Evolutionary conservation across 805 yeast genomes (phyloP).

Genomic region (Millerozyma miso): DNA sequence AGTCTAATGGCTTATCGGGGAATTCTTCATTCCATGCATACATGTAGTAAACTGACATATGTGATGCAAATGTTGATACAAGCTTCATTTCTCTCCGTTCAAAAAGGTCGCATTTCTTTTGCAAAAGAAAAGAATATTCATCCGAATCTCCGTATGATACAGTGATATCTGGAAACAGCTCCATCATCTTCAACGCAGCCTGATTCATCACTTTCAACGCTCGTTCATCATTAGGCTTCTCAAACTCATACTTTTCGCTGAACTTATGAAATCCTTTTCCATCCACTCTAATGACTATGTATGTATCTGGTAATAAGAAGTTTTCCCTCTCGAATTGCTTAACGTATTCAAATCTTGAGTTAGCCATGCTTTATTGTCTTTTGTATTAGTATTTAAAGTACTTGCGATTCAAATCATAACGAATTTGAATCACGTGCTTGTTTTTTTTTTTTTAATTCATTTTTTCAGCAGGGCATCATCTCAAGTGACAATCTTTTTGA

Average conservation of each 20-base stretch:
- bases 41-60: slow-evolving; percentile 74
- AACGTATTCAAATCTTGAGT: slow-evolving; percentile 85
- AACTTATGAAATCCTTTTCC: slow-evolving; percentile 93
- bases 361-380: slow-evolving; percentile 62
- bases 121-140: slow-evolving; percentile 81
- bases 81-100: slow-evolving; percentile 83
- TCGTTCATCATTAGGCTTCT: slow-evolving; percentile 78
- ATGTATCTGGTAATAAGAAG: slow-evolving; percentile 70
- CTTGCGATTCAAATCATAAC: no score
- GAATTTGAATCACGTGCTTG: slow-evolving; percentile 7
- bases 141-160: slow-evolving; percentile 94
- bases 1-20: slow-evolving; percentile 43
- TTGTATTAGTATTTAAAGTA: no score
- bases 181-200: slow-evolving; percentile 66
- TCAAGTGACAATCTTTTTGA: background rate
- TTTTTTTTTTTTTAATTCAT: slow-evolving; percentile 8
- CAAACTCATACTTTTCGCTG: slow-evolving; percentile 66
- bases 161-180: slow-evolving; percentile 63
- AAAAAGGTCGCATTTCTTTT: slow-evolving; percentile 60
- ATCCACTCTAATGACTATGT: slow-evolving; percentile 81
- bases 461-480: slow-evolving; percentile 1
- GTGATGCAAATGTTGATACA: slow-evolving; percentile 74
- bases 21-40: slow-evolving; percentile 62
- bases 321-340: slow-evolving; percentile 73
- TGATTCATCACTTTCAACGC: slow-evolving; percentile 80